Evolutionary conservation across 768 basidiomycete species (phyloP).

Genomic region (Mycena belliarum): DNA sequence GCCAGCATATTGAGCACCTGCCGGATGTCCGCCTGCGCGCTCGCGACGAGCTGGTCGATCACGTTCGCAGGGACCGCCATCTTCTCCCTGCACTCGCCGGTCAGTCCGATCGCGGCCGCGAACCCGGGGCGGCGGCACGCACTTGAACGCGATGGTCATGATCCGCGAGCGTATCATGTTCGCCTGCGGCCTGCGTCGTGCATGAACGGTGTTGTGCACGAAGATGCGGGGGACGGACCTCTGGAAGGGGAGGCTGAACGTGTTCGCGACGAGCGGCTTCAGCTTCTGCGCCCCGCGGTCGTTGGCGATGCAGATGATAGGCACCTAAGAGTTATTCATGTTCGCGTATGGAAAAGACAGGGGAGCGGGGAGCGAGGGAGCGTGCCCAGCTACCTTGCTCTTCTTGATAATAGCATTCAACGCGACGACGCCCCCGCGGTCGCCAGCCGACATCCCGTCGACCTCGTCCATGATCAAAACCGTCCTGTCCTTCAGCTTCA

Average conservation of each 20-base stretch:
- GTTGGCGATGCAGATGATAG: constrained; percentile 97
- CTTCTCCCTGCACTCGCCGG: constrained; percentile 70
- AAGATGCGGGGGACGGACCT: constrained; percentile 50
- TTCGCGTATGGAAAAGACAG: too few relatives aligned
- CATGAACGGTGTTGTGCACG: not conserved
- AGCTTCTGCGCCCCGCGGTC: constrained; percentile 86
- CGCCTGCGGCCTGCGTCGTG: constrained; percentile 65
- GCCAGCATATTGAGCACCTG: constrained; percentile 98
- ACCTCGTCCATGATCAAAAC: constrained; percentile 99
- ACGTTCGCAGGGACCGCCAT: constrained; percentile 91
- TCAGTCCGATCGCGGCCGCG: too few relatives aligned
- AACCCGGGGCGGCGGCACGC: constrained; percentile 31
- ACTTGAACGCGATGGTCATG: constrained; percentile 89
- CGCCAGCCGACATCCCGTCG: constrained; percentile 98
- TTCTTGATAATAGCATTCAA: constrained; percentile 91
- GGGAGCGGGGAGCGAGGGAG: too few relatives aligned
- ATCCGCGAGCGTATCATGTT: constrained; percentile 81
- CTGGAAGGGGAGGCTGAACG: constrained; percentile 75
- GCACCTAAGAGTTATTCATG: constrained; percentile 67
- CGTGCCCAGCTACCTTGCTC: constrained; percentile 68
- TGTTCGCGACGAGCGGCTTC: constrained; percentile 75
- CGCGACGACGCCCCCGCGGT: constrained; percentile 95
- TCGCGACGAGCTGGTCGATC: constrained; percentile 85
- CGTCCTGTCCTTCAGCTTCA: constrained; percentile 74
- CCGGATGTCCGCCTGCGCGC: constrained; percentile 93